Percentiles rank a stretch among this genome's conserved stretches.
These are phyloP conservation scores for Aureobasidium leucospermi DNA, from an alignment of 2,329 filamentous ascomycete genomes.

Conservation along the genomic window DNA sequence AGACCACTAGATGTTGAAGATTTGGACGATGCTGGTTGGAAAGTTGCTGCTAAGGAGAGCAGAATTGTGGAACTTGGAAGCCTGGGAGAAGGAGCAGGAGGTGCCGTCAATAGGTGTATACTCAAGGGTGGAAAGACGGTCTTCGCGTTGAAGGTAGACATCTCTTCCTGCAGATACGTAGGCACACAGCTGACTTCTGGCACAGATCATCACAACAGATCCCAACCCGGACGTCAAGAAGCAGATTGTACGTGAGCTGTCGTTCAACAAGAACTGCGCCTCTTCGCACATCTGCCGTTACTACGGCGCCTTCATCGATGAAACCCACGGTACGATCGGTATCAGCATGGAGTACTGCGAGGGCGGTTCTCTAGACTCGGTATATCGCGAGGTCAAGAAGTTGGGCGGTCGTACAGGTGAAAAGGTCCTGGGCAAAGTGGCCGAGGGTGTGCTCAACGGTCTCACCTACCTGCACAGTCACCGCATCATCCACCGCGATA, in stretches of 20 bases:
- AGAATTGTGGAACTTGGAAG: conserved; percentile 83
- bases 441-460: conserved; percentile 87
- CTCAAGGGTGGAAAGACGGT: conserved; percentile 87
- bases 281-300: conserved; percentile 96
- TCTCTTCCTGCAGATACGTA: background rate
- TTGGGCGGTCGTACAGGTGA: conserved; percentile 91
- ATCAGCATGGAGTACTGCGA: conserved; percentile 99
- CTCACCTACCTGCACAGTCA: conserved; percentile 91
- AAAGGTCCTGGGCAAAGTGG: conserved; percentile 93
- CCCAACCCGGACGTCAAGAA: conserved; percentile 97
- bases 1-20: conserved; percentile 86
- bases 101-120: conserved; percentile 85
- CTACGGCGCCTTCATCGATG: conserved; percentile 94
- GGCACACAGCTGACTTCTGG: conserved; percentile 8
- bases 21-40: conserved; percentile 90
- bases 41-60: conserved; percentile 81
- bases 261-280: conserved; percentile 96
- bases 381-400: conserved; percentile 96
- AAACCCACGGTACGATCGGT: conserved; percentile 91
- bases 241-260: conserved; percentile 91
- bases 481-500: conserved; percentile 97
- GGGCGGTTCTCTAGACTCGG: conserved; percentile 89
- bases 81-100: conserved; percentile 88
- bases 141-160: conserved; percentile 82
- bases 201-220: conserved; percentile 91